Percentiles rank a stretch among this genome's conserved stretches.
Evolutionary conservation across 2,329 filamentous ascomycete genomes (phyloP).

Genomic region (Orbilia quercus): DNA sequence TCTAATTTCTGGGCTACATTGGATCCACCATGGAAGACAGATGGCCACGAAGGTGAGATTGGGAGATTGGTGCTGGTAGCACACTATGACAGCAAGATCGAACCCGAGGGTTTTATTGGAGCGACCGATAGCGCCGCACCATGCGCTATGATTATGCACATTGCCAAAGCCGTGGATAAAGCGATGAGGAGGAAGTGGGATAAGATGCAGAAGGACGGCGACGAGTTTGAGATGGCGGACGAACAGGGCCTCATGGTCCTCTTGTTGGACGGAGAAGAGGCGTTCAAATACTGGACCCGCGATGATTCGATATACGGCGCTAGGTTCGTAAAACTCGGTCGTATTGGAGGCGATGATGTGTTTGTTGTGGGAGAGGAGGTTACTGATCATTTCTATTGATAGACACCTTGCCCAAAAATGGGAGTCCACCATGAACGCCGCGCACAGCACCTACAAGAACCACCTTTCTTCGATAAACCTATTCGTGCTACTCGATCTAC

Average conservation of each 20-base stretch:
- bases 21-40: conserved; percentile 81
- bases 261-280: conserved; percentile 93
- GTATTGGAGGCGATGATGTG: no score
- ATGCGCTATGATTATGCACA: conserved; percentile 92
- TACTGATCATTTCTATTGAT: conserved; percentile 53
- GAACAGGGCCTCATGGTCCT: conserved; percentile 88
- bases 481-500: conserved; percentile 89
- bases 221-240: conserved; percentile 71
- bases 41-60: conserved; percentile 73
- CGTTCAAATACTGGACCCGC: conserved; percentile 82
- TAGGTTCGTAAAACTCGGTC: conserved; percentile 66
- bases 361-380: background rate
- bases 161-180: conserved; percentile 80
- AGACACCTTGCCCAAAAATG: conserved; percentile 81
- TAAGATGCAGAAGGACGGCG: conserved; percentile 69
- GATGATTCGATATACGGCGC: conserved; percentile 89
- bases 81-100: conserved; percentile 89
- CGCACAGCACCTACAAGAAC: conserved; percentile 78
- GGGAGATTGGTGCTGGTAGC: conserved; percentile 86
- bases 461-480: conserved; percentile 82
- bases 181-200: conserved; percentile 86
- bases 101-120: conserved; percentile 87
- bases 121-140: conserved; percentile 93
- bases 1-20: conserved; percentile 85
- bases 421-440: conserved; percentile 76